These are phyloP conservation scores for Corylus heterophylla DNA, from an alignment of 306 rosid species.

Conservation along the genomic window DNA sequence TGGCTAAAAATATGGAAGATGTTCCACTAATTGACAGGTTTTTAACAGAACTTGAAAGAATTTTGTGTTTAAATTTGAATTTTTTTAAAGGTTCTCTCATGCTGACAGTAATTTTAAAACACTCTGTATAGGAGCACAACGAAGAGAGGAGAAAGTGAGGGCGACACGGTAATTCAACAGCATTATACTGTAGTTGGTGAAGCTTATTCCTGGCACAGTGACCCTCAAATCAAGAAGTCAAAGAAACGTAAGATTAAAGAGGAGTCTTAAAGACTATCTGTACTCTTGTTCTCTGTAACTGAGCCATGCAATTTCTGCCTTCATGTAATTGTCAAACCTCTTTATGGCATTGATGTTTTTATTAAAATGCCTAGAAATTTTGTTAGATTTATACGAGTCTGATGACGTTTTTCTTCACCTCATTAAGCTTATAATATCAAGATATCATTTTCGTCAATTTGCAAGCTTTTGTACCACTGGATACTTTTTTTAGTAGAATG, in stretches of 20 bases:
- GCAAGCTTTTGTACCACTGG: neutral
- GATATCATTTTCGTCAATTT: neutral
- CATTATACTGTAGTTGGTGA: slow-evolving; percentile 29
- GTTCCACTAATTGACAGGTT: slow-evolving; percentile 48
- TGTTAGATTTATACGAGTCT: neutral
- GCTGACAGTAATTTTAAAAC: neutral
- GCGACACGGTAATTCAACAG: slow-evolving; percentile 28
- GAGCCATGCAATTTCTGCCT: slow-evolving; percentile 3
- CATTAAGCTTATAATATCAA: neutral
- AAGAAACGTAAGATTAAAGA: slow-evolving; percentile 42
- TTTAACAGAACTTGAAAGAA: slow-evolving; percentile 12
- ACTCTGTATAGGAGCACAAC: slow-evolving; percentile 38
- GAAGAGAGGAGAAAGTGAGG: slow-evolving; percentile 50
- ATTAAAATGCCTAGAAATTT: slow-evolving; percentile 5
- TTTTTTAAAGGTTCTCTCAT: neutral
- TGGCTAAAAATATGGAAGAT: slow-evolving; percentile 52
- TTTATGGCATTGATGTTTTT: neutral
- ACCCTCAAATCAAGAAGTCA: slow-evolving; percentile 33
- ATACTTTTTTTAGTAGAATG: neutral
- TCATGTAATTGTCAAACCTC: slow-evolving; percentile 28
- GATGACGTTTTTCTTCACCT: neutral
- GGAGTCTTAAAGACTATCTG: slow-evolving; percentile 33
- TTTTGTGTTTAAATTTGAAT: neutral
- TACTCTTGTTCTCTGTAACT: neutral
- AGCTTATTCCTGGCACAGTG: slow-evolving; percentile 23